Base-by-base conservation (phyloP, 495 filamentous ascomycete species). In the Chaetomidium leptoderma region DNA sequence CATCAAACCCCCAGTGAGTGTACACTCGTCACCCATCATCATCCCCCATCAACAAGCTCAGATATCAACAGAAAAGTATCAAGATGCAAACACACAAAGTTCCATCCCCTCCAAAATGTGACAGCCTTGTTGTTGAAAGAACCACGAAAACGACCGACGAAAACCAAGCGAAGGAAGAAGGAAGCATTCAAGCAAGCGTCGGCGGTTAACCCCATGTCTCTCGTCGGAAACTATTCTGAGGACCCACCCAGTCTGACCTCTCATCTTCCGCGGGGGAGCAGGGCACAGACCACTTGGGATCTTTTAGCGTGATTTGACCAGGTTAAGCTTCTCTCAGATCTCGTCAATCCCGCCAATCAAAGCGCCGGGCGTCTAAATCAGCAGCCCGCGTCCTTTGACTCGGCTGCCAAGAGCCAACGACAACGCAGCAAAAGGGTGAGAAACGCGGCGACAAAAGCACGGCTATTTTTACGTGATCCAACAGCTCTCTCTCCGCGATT, bases 281-380 rank as follows among this genome's bases (percentile, higher is more conserved):
- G 40, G 26, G 35, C 29, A 45, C 42, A 50, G 44, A 30, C 44
- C 33, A 36, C n/a, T 19, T n/a, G 6, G 27, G 45, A 3, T 13
- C 17, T 19, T 30, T 19, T 44, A 13, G 45, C n/a, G n/a, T 19
- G 26, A 13, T 7, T 10, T 10, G 17, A 14, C 30, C 11, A 26
- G 32, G 30, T 24, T 35, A 43, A 30, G 43, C 13, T 42, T 42
- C 24, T 16, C 6, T 51, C 27, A 29, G 14, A 5, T 26, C 55
- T 52, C 55, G 46, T 27, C 55, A 52, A 44, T 8, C 11, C 47
- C 14, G 46, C 55, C 55, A 58, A 58, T 58, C 55, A n/a, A 11
- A 0, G 1, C 2, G 9, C 21, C 37, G 24, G 53, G 56, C 56
- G 56, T 53, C 39, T 58, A 58, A 58, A 50, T n/a, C n/a, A n/a